Evolutionary conservation across 1,284 basidiomycete species (phyloP), one percentile per base, ranked within the genome.

Genomic region (Abortiporus biennis): DNA sequence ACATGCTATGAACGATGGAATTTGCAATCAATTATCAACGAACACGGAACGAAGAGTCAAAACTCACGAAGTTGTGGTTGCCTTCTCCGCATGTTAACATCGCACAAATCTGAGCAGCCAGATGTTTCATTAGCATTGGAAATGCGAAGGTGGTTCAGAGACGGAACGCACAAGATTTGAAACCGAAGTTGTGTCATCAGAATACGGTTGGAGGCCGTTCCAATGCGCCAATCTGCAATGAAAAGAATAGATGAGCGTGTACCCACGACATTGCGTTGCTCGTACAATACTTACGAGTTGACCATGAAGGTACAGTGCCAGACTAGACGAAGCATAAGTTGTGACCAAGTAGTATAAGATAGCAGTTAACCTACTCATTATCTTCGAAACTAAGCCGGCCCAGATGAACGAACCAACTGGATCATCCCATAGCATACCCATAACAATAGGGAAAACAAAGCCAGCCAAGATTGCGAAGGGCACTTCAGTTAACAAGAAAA

Each of bases 301-400:
- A 91, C 79, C 13, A 83, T 66, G 60, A 89, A 89, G 0, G 85
- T 88, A 47, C 78, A 84, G 55, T 89, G 85, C 84, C 84, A 88
- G 24, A 78, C 78, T 81, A 30, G 3, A 23, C 17, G 37, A 34
- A 2, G 20, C 23, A 9, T 37, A 27, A 46, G 42, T 25, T 44
- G 24, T 37, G 38, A 36, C 36, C 19, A 30, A n/a, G 31, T 9
- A 6, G 30, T 8, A 15, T 17, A 30, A 16, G 35, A 16, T 8
- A 30, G 16, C 9, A 6, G 35, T 4, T 16, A 35, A 57, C 77
- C 49, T 51, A 82, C 81, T 76, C 16, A 77, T 61, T 6, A 86
- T 47, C 47, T 80, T 64, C 3, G 78, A 68, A 2, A 87, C 70
- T 5, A 86, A 61, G 4, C 83, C 79, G 4, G 72, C 81, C 74